Evolutionary conservation across 768 basidiomycete species (phyloP).

Genomic region (Xerocomellus intermedius): DNA sequence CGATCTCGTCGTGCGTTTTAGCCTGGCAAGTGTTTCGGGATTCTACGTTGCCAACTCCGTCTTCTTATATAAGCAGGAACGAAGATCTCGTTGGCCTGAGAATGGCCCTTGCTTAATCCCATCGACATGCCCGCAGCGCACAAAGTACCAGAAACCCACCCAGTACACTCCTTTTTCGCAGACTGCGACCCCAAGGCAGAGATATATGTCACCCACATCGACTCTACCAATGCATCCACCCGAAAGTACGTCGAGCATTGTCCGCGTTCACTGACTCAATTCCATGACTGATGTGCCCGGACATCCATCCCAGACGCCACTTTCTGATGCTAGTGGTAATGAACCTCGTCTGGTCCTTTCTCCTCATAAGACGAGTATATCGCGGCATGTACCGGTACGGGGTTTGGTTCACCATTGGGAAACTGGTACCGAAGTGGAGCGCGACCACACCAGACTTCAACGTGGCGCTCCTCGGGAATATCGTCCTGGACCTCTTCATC

Average conservation of each 20-base stretch:
- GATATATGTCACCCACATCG: constrained; percentile 32
- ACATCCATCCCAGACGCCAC: constrained; percentile 16
- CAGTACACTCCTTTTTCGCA: constrained; percentile 21
- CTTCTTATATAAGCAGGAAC: constrained; percentile 21
- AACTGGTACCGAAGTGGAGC: constrained; percentile 14
- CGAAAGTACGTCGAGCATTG: constrained; percentile 26
- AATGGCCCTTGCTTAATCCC: background rate
- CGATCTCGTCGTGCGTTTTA: background rate
- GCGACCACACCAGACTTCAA: constrained; percentile 15
- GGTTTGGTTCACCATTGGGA: constrained; percentile 24
- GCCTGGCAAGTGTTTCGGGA: background rate
- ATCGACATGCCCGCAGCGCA: constrained; percentile 26
- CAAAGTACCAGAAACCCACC: constrained; percentile 27
- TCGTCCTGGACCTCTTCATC: constrained; percentile 26
- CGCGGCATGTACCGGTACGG: constrained; percentile 29
- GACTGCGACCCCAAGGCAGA: constrained; percentile 20
- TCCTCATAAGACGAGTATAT: constrained; percentile 24
- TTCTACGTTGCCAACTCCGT: background rate
- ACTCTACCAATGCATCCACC: constrained; percentile 15
- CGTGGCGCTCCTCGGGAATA: constrained; percentile 24
- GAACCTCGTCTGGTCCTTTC: constrained; percentile 25
- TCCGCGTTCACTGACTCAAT: background rate
- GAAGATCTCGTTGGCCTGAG: background rate
- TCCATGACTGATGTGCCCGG: constrained; percentile 10
- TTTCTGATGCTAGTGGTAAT: constrained; percentile 28